phyloP scores from a whole-genome alignment of 768 basidiomycete genomes.

The Boletales sp. region DNA sequence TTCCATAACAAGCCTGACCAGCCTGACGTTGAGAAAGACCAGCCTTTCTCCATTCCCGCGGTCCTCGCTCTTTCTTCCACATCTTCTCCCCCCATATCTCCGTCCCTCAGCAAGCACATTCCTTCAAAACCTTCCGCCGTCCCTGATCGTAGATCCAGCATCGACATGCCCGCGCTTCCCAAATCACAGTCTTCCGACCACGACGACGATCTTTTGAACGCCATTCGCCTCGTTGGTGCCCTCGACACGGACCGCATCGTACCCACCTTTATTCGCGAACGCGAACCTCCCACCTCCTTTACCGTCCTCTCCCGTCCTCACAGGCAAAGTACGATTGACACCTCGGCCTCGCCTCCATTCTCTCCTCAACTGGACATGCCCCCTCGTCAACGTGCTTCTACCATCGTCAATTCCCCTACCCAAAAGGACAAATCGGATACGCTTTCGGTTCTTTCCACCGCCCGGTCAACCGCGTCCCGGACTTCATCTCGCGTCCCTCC shows the following conservation, averaged over 20 bases:
- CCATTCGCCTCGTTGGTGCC: slow-evolving; percentile 28
- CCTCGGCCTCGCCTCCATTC: slow-evolving; percentile 8
- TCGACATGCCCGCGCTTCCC: slow-evolving; percentile 8
- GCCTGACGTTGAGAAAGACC: slow-evolving; percentile 20
- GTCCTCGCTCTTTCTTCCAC: slow-evolving; percentile 20
- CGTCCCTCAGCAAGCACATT: slow-evolving; percentile 2
- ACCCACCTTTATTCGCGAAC: slow-evolving; percentile 58
- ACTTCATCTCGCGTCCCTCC: slow-evolving; percentile 24
- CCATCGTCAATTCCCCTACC: slow-evolving; percentile 2
- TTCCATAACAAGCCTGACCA: slow-evolving; percentile 15
- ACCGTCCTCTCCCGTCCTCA: slow-evolving; percentile 60
- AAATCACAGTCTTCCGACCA: slow-evolving; percentile 10
- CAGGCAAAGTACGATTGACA: slow-evolving; percentile 24
- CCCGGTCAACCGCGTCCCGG: slow-evolving; percentile 20
- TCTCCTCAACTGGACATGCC: slow-evolving; percentile 12
- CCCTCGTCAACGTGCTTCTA: slow-evolving; percentile 12
- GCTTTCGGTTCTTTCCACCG: slow-evolving; percentile 21
- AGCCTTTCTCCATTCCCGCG: slow-evolving; percentile 28
- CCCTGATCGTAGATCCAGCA: slow-evolving; percentile 16
- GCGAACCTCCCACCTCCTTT: slow-evolving; percentile 54
- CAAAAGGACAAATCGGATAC: slow-evolving; percentile 28
- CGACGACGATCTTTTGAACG: slow-evolving; percentile 30
- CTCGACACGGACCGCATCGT: slow-evolving; percentile 31
- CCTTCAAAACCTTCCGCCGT: not conserved
- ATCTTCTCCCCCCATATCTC: slow-evolving; percentile 17